A percentile compares a stretch with the other conserved stretches of the same genome.
phyloP scores from a whole-genome alignment of 2,329 filamentous ascomycete species.

The Sclerotinia glacialis region DNA sequence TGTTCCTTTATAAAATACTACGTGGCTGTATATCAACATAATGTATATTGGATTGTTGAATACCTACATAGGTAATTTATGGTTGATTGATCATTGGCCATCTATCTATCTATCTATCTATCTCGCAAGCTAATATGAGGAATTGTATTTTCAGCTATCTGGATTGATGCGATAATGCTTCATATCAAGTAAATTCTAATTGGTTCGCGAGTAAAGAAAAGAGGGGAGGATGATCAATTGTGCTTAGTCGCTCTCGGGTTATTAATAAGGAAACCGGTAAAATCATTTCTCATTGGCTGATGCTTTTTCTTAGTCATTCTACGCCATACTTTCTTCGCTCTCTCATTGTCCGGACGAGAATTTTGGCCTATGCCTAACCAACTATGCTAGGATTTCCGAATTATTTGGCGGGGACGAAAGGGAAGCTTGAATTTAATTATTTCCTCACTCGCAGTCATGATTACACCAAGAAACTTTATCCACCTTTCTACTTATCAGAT shows the following conservation, averaged over 20 bases:
- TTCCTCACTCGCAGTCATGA: constrained; percentile 22
- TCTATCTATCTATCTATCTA: too few relatives aligned
- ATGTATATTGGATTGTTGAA: too few relatives aligned
- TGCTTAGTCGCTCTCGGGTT: not conserved
- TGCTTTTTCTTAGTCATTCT: not conserved
- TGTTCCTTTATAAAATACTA: too few relatives aligned
- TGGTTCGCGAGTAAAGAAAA: not conserved
- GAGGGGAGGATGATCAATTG: not conserved
- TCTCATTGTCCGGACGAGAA: constrained; percentile 11
- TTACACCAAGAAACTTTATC: constrained; percentile 21
- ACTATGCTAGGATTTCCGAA: not conserved
- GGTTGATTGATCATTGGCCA: too few relatives aligned
- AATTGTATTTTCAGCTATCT: too few relatives aligned
- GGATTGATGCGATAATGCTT: not conserved
- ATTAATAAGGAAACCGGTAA: not conserved
- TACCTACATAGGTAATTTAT: too few relatives aligned
- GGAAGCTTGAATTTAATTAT: constrained; percentile 15
- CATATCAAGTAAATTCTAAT: not conserved
- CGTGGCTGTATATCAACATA: too few relatives aligned
- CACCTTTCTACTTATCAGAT: constrained; percentile 12
- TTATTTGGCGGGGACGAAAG: constrained; percentile 19
- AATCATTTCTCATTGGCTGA: not conserved
- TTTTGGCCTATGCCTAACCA: constrained; percentile 18
- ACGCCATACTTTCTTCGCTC: not conserved
- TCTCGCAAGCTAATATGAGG: too few relatives aligned